phyloP scores from a whole-genome alignment of 805 yeast genomes.

The Candida maesae region DNA sequence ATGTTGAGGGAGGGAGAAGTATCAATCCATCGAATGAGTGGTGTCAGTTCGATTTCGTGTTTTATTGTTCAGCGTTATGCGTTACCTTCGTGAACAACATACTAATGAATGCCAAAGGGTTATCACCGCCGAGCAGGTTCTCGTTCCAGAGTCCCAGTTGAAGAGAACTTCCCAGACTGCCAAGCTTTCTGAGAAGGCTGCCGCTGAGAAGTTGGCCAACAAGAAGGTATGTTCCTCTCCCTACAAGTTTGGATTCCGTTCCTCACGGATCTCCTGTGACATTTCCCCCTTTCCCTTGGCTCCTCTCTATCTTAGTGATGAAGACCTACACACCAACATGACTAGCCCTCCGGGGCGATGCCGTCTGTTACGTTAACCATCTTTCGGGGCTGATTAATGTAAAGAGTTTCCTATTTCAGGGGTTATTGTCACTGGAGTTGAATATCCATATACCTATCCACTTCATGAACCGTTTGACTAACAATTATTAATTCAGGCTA shows the following conservation, averaged over 20 bases:
- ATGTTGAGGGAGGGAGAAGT: constrained; percentile 15
- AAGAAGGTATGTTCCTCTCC: constrained; percentile 63
- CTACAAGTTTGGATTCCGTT: neutral
- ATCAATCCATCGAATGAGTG: constrained; percentile 28
- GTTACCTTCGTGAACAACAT: constrained; percentile 2
- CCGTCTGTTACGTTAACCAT: constrained; percentile 69
- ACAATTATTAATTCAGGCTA: constrained; percentile 35
- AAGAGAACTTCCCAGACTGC: constrained; percentile 78
- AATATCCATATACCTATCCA: neutral
- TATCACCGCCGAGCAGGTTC: constrained; percentile 36
- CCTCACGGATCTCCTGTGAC: neutral
- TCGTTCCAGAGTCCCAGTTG: constrained; percentile 78
- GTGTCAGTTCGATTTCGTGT: constrained; percentile 30
- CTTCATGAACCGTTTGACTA: neutral
- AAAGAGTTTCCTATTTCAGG: constrained; percentile 1
- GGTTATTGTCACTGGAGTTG: neutral
- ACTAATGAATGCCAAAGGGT: constrained; percentile 22
- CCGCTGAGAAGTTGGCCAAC: constrained; percentile 76
- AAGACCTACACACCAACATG: constrained; percentile 47
- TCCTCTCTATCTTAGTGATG: constrained; percentile 35
- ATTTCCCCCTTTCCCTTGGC: neutral
- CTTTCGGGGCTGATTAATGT: constrained; percentile 66
- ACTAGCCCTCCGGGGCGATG: constrained; percentile 62
- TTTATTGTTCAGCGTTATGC: constrained; percentile 1
- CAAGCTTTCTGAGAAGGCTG: constrained; percentile 71